Base-by-base conservation (phyloP, 1,284 basidiomycete genomes). In the Ustilago cynodontis region DNA sequence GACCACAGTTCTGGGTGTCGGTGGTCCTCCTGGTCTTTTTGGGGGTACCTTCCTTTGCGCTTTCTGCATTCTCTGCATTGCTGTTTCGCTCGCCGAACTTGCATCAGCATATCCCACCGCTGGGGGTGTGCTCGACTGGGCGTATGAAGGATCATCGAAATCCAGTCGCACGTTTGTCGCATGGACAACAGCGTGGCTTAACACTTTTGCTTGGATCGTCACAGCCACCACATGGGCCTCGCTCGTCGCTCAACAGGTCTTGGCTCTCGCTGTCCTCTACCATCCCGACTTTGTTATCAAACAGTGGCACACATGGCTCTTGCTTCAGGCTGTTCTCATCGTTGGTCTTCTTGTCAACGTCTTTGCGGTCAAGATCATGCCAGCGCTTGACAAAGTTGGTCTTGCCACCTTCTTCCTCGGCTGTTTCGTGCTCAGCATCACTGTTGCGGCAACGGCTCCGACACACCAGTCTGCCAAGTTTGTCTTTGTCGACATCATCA, bases 181-280 rank as follows among this genome's bases (percentile, higher is more conserved):
- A 11, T 69, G 67, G 67, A 69, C 67, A 29, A 69, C 67, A 10
- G 67, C 67, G 11, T 69, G 67, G 67, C 57, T 69, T 45, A 69
- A 69, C 67, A 69, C 67, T 2, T 69, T 69, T 56, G 67, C 67
- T 0, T 69, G 67, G 67, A 64, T 69, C 56, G 67, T 69, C 37
- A 69, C 67, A 3, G 60, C 67, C 7, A 69, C 67, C 28, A 69
- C 67, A 0, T 69, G 67, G 67, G 60, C 67, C 2, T 69, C 67
- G 6, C 67, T 69, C 14, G 67, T 69, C 4, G 67, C 67, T 5
- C 67, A 69, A 39, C 67, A 69, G 56, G 60, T 69, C 24, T 52
- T 69, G 2, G 67, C 67, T 2, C 61, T 69, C 14, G 67, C 61
- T 3, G 67, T 69, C 28, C 60, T 69, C 13, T 69, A 69, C 31